phyloP scores from a whole-genome alignment of 495 filamentous ascomycete genomes.

The Annulohypoxylon bovei region DNA sequence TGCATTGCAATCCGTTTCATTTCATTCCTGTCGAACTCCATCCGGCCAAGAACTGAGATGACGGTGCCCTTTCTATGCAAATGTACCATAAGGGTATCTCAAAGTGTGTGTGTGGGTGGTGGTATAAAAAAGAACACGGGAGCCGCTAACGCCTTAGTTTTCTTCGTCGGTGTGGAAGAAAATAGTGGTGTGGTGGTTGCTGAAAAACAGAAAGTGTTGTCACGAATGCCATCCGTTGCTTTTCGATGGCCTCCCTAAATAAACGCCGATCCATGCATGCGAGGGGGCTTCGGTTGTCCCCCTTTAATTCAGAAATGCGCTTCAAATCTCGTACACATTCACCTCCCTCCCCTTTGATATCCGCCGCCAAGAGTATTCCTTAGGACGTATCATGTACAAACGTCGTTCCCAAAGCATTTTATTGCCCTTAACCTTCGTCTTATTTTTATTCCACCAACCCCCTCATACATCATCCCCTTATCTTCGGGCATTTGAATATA shows the following conservation, averaged over 20 bases:
- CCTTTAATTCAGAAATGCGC: not conserved
- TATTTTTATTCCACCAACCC: not conserved
- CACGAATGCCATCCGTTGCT: not conserved
- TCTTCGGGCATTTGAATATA: not conserved
- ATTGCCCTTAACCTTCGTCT: not conserved
- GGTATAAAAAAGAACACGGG: not conserved
- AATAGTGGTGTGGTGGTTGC: not conserved
- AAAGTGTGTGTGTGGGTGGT: not conserved
- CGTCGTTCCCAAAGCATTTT: not conserved
- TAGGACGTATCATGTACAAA: not conserved
- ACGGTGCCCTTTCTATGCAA: constrained; percentile 3
- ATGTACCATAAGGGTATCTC: constrained; percentile 10
- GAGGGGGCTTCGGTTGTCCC: not conserved
- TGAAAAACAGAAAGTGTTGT: not conserved
- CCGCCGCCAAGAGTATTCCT: not conserved
- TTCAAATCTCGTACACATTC: not conserved
- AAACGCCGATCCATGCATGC: constrained; percentile 23
- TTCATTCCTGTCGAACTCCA: not conserved
- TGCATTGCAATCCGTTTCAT: not conserved
- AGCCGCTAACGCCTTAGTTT: not conserved
- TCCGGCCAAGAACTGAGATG: not conserved
- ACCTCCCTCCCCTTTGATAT: not conserved
- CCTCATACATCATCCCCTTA: not conserved
- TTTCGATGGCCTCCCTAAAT: not conserved
- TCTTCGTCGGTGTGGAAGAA: not conserved